Evolutionary conservation across 192 early-diverging fungal genomes (phyloP).

Genomic region (Umbelopsis vinacea): DNA sequence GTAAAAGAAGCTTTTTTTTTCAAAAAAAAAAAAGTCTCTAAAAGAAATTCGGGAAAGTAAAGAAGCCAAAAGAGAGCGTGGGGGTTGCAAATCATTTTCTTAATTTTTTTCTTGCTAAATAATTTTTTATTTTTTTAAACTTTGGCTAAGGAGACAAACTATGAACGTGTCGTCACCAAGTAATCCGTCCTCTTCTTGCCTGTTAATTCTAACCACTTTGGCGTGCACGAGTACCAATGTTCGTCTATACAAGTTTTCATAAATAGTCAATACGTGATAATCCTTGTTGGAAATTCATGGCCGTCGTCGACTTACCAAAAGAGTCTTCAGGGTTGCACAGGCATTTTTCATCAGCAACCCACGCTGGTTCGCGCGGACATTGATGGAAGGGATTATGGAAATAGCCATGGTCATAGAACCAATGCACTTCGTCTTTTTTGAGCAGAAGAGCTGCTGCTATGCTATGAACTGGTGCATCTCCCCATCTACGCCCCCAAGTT

Average conservation of each 20-base stretch:
- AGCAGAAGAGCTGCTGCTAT: constrained; percentile 65
- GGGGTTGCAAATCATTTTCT: background rate
- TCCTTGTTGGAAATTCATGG: too few species aligned
- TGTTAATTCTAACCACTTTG: constrained; percentile 28
- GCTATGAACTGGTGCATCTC: constrained; percentile 75
- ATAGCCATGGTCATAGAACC: constrained; percentile 76
- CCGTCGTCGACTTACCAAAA: constrained; percentile 55
- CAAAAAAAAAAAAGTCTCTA: background rate
- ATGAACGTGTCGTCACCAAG: constrained; percentile 24
- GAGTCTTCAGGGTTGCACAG: constrained; percentile 51
- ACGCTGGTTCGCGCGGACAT: constrained; percentile 57
- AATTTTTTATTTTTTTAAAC: background rate
- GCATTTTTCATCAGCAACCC: constrained; percentile 54
- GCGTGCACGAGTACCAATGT: constrained; percentile 27
- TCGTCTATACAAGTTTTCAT: constrained; percentile 24
- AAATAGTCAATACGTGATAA: too few species aligned
- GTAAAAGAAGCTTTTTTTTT: background rate
- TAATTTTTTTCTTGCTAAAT: background rate
- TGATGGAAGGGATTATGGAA: constrained; percentile 63
- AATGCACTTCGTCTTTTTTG: constrained; percentile 64
- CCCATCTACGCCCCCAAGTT: too few species aligned
- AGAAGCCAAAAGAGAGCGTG: background rate
- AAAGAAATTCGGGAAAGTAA: background rate
- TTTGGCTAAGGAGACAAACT: background rate
- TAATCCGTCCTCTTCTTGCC: constrained; percentile 30